Conservation (phyloP, 192 early-diverging fungal species). For the Coemansia sp. region DNA sequence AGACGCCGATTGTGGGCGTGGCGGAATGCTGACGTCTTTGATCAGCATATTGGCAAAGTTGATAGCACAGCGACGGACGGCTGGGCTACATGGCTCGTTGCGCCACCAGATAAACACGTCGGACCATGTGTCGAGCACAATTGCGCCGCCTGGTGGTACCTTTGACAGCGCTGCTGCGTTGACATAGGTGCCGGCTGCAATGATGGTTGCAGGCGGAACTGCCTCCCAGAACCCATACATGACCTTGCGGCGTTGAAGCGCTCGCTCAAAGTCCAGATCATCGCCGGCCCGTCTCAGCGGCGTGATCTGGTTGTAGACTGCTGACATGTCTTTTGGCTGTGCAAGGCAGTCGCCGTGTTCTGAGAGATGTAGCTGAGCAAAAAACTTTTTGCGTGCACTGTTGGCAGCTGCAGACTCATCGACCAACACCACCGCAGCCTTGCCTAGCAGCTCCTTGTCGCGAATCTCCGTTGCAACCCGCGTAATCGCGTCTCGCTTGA, state of each 20-base stretch:
- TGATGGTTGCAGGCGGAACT: conserved; percentile 42
- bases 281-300: conserved; percentile 31
- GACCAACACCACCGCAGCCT: conserved; percentile 27
- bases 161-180: conserved; percentile 43
- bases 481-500: conserved; percentile 47
- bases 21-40: conserved; percentile 39
- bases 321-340: conserved; percentile 22
- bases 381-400: conserved; percentile 40
- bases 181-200: conserved; percentile 37
- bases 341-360: conserved; percentile 15
- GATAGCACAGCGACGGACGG: conserved; percentile 43
- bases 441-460: conserved; percentile 40
- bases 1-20: conserved; percentile 38
- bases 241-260: conserved; percentile 45
- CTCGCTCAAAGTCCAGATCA: conserved; percentile 47
- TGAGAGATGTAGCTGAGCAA: conserved; percentile 28
- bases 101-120: conserved; percentile 54
- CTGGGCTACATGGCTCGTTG: conserved; percentile 38
- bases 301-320: conserved; percentile 29
- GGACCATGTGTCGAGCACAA: conserved; percentile 48
- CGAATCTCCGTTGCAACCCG: conserved; percentile 46
- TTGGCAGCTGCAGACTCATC: conserved; percentile 37
- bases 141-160: conserved; percentile 41
- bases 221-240: conserved; percentile 51
- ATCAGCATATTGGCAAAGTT: conserved; percentile 46